Evolutionary conservation across 129 eudicot genomes (phyloP).

Genomic region (Dittrichia graveolens): DNA sequence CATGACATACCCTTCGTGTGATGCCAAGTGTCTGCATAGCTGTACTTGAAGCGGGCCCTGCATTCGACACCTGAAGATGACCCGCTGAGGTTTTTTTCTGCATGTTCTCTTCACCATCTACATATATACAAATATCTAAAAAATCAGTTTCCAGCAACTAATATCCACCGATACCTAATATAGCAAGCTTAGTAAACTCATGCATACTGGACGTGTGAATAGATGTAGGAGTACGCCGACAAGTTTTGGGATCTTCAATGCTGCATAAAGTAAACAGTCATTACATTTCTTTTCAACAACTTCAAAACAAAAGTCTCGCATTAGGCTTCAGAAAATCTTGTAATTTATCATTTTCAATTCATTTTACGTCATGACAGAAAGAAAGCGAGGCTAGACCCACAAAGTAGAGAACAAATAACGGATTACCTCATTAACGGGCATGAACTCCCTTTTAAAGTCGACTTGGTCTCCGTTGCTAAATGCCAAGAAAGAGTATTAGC

Average conservation of each 20-base stretch:
- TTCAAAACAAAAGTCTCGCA: background rate
- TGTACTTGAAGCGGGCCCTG: slow-evolving; percentile 64
- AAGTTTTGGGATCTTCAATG: slow-evolving; percentile 57
- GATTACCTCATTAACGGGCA: slow-evolving; percentile 38
- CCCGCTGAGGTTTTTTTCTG: slow-evolving; percentile 45
- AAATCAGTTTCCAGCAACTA: slow-evolving; percentile 16
- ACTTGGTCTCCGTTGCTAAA: slow-evolving; percentile 88
- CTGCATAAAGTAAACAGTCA: slow-evolving; percentile 48
- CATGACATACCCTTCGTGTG: slow-evolving; percentile 52
- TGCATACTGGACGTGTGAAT: slow-evolving; percentile 34
- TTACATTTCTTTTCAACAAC: slow-evolving; percentile 2
- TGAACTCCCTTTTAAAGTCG: slow-evolving; percentile 71
- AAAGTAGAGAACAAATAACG: slow-evolving; percentile 15
- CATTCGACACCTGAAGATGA: slow-evolving; percentile 42
- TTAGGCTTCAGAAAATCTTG: background rate
- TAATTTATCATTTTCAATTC: background rate
- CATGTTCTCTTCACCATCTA: slow-evolving; percentile 53
- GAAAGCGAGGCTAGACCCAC: slow-evolving; percentile 10
- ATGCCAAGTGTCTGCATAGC: slow-evolving; percentile 85
- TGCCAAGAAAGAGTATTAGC: slow-evolving; percentile 96
- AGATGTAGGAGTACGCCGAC: slow-evolving; percentile 39
- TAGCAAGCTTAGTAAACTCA: slow-evolving; percentile 26
- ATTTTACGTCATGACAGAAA: slow-evolving; percentile 7
- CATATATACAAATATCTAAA: slow-evolving; percentile 12
- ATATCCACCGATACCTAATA: slow-evolving; percentile 17